Conservation (phyloP, 2,329 filamentous ascomycete species). For the Sporothrix curviconia region DNA sequence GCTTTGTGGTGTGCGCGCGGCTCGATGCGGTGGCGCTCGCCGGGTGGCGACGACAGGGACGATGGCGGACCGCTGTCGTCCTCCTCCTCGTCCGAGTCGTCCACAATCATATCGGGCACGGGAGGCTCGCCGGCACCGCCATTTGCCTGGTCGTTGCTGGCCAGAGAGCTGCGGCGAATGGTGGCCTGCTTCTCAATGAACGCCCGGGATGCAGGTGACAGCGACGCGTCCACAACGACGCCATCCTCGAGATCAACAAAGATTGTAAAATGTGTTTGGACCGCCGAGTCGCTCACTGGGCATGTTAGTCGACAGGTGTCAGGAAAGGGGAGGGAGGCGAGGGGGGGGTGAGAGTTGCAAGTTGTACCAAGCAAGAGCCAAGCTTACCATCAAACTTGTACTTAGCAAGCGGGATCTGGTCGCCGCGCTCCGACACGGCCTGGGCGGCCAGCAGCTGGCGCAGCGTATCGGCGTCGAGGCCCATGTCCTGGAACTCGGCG, state of each 20-base stretch:
- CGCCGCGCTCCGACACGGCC: conserved; percentile 30
- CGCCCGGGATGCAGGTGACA: conserved; percentile 58
- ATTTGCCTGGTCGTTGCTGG: neutral
- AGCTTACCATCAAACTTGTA: conserved; percentile 49
- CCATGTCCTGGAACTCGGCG: conserved; percentile 61
- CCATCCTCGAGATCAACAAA: conserved; percentile 61
- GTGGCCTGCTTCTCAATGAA: conserved; percentile 55
- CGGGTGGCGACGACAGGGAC: neutral
- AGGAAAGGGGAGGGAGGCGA: neutral
- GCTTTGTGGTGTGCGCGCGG: conserved; percentile 1
- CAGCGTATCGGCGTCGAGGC: conserved; percentile 65
- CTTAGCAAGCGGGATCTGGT: conserved; percentile 29
- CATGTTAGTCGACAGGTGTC: neutral
- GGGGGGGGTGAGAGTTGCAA: too few species aligned
- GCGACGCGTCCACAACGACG: conserved; percentile 58
- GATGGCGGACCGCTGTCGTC: neutral
- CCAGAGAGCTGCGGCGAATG: conserved; percentile 8
- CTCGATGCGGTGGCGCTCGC: neutral
- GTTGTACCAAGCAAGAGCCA: too few species aligned
- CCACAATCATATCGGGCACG: neutral
- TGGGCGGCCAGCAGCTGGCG: conserved; percentile 53
- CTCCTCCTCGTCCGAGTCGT: neutral
- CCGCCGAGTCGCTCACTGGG: conserved; percentile 24
- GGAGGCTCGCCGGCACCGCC: neutral
- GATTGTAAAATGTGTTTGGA: conserved; percentile 65